A percentile compares a stretch with the other conserved stretches of the same genome.
Evolutionary conservation across 306 rosid species (phyloP).

Genomic region (Corylus heterophylla): DNA sequence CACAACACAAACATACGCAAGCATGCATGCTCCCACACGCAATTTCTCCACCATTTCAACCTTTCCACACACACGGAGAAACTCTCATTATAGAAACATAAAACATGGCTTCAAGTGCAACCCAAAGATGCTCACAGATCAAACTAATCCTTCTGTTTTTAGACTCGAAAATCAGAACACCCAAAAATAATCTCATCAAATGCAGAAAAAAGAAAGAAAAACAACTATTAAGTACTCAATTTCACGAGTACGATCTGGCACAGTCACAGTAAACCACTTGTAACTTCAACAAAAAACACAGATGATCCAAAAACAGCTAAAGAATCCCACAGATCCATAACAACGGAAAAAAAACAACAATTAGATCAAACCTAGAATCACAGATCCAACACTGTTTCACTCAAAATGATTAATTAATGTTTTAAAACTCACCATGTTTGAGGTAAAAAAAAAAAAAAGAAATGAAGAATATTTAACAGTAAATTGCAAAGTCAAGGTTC

Average conservation of each 20-base stretch:
- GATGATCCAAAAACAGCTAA: not conserved
- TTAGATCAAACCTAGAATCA: constrained; percentile 64
- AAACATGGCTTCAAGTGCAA: not conserved
- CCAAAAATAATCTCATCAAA: not conserved
- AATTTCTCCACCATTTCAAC: not conserved
- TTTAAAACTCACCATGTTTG: too few species aligned
- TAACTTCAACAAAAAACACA: not conserved
- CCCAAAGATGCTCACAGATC: not conserved
- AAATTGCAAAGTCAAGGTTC: too few species aligned
- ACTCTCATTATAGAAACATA: not conserved
- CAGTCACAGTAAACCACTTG: not conserved
- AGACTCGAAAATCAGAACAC: not conserved
- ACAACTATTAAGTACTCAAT: not conserved
- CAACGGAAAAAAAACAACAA: not conserved
- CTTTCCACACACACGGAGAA: not conserved
- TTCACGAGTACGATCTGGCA: constrained; percentile 1
- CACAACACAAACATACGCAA: not conserved
- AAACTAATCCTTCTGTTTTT: not conserved
- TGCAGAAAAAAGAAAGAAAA: not conserved
- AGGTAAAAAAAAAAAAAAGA: too few species aligned
- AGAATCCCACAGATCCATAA: constrained; percentile 11
- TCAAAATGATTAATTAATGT: not conserved
- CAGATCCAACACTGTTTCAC: constrained; percentile 49
- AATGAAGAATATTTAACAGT: too few species aligned
- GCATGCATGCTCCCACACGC: not conserved